A percentile compares a stretch with the other conserved stretches of the same genome.
phyloP scores from a whole-genome alignment of 441 rosid species.

The Syzygium malaccense region DNA sequence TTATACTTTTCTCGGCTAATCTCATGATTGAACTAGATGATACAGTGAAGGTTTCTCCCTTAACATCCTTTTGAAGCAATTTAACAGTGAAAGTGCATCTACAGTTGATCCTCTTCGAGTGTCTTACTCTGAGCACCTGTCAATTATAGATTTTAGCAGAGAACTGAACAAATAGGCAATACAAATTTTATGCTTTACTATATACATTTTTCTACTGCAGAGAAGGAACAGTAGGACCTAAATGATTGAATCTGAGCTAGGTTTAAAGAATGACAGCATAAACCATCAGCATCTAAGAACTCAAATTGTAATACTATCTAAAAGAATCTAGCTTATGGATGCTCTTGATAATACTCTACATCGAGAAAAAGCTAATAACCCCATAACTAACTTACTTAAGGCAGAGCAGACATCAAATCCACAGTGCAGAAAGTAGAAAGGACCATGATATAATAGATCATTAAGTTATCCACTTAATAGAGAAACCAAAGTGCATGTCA shows the following conservation, averaged over 20 bases:
- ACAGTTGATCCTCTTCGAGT: slow-evolving; percentile 1
- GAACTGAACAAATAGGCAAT: neutral
- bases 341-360: neutral
- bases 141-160: neutral
- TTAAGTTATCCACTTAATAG: neutral
- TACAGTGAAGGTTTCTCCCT: neutral
- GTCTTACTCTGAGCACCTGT: neutral
- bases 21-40: neutral
- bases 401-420: neutral
- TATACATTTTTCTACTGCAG: neutral
- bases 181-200: neutral
- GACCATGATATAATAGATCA: neutral
- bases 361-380: neutral
- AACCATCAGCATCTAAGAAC: neutral
- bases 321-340: neutral
- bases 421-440: neutral
- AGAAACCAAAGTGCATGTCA: neutral
- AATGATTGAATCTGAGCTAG: neutral
- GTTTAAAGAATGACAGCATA: neutral
- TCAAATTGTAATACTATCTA: neutral
- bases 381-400: neutral
- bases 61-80: neutral
- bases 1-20: neutral
- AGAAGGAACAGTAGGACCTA: neutral
- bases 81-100: neutral